phyloP scores from a whole-genome alignment of 2,329 filamentous ascomycete genomes.

The Stagonosporopsis tanaceti region DNA sequence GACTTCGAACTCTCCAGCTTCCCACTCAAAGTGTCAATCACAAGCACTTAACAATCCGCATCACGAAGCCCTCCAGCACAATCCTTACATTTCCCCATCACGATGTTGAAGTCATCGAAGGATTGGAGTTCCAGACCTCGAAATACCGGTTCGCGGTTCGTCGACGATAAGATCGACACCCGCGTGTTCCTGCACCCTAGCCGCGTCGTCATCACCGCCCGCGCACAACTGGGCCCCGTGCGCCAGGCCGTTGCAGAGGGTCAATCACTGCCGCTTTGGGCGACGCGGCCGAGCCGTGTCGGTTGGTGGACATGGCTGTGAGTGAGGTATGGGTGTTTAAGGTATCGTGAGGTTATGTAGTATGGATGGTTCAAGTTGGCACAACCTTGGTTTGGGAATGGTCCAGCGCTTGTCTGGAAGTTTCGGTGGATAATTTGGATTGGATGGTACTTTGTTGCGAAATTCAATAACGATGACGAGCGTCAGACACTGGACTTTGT shows the following conservation, averaged over 20 bases:
- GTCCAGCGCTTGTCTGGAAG: no score
- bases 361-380: no score
- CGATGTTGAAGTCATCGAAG: neutral
- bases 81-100: neutral
- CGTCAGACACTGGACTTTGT: no score
- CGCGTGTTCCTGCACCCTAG: constrained; percentile 6
- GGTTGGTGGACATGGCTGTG: neutral
- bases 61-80: no score
- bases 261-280: constrained; percentile 9
- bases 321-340: neutral
- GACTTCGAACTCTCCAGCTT: neutral
- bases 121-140: neutral
- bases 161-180: constrained; percentile 1
- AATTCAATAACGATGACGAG: no score
- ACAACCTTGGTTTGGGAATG: no score
- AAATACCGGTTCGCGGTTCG: neutral
- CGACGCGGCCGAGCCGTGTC: neutral
- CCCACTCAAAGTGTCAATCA: neutral
- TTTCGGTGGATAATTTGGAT: no score
- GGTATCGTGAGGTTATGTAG: neutral
- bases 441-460: no score
- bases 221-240: neutral
- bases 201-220: constrained; percentile 14
- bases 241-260: constrained; percentile 2
- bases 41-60: neutral